A percentile compares a stretch with the other conserved stretches of the same genome.
These are phyloP conservation scores for Gossypium ekmanianum DNA, from an alignment of 345 rosid species.

Conservation along the genomic window DNA sequence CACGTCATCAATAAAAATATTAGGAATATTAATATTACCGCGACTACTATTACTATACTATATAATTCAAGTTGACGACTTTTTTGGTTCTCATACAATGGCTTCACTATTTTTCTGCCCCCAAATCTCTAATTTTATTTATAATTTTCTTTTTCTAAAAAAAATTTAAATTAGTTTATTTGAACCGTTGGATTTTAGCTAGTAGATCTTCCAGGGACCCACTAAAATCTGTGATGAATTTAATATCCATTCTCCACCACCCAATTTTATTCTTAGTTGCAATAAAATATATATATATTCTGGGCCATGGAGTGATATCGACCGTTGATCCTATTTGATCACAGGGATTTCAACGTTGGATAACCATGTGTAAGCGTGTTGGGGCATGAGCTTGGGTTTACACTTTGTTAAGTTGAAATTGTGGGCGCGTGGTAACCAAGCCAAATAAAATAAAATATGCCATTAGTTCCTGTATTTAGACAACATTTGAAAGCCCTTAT, in stretches of 20 bases:
- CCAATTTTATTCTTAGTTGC: background rate
- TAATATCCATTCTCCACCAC: slow-evolving; percentile 3
- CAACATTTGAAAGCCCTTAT: no score
- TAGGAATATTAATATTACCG: background rate
- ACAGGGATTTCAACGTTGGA: background rate
- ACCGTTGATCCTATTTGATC: background rate
- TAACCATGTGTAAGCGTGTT: background rate
- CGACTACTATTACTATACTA: background rate
- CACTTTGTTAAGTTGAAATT: background rate
- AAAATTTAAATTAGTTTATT: background rate
- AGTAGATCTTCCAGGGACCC: slow-evolving; percentile 8
- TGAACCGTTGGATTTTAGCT: slow-evolving; percentile 7
- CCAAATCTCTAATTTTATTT: no score
- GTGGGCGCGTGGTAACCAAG: background rate
- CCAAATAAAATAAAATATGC: no score
- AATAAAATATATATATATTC: background rate
- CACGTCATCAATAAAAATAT: slow-evolving; percentile 24
- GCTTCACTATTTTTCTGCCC: no score
- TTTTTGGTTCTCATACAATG: no score
- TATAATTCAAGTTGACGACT: background rate
- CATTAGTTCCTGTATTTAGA: no score
- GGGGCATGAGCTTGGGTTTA: background rate
- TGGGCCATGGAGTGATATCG: background rate
- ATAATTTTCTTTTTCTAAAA: no score
- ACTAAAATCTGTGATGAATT: slow-evolving; percentile 23